These are phyloP conservation scores for Trichophyton mentagrophytes DNA, from an alignment of 2,329 filamentous ascomycete genomes.

Conservation along the genomic window DNA sequence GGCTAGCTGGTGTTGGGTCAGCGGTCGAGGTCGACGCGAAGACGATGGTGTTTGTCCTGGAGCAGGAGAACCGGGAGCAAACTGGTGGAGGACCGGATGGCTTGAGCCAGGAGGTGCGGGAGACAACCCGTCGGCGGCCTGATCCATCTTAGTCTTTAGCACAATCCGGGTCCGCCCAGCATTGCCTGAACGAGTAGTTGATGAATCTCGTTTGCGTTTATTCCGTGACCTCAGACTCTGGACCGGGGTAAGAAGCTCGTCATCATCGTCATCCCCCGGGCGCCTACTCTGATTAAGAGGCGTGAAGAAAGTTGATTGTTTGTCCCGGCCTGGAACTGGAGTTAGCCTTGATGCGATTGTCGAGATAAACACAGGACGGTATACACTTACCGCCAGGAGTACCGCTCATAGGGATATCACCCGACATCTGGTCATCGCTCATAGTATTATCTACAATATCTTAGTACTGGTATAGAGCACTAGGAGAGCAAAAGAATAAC, in stretches of 20 bases:
- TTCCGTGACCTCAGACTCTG: conserved; percentile 26
- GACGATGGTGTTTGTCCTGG: conserved; percentile 20
- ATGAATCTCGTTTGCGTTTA: conserved; percentile 30
- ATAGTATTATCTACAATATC: conserved; percentile 12
- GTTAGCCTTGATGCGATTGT: conserved; percentile 11
- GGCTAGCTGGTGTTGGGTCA: conserved; percentile 39
- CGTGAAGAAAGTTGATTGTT: conserved; percentile 25
- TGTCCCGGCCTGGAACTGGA: conserved; percentile 1
- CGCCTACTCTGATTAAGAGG: conserved; percentile 26
- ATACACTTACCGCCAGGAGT: conserved; percentile 1
- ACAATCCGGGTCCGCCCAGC: conserved; percentile 26
- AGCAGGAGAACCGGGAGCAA: conserved; percentile 21
- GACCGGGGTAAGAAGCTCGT: conserved; percentile 28
- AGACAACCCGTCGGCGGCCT: conserved; percentile 29
- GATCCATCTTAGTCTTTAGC: conserved; percentile 34
- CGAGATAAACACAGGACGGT: not conserved
- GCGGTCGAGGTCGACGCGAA: conserved; percentile 33
- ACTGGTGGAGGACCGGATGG: conserved; percentile 33
- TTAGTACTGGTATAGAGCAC: not conserved
- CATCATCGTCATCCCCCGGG: conserved; percentile 26
- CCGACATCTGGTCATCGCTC: conserved; percentile 25
- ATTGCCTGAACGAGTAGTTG: conserved; percentile 25
- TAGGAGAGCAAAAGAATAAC: not conserved
- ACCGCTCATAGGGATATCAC: conserved; percentile 14
- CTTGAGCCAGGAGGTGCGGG: conserved; percentile 32